Base-by-base conservation (phyloP, 139 green algal species). In the Chlorella ohadii region DNA sequence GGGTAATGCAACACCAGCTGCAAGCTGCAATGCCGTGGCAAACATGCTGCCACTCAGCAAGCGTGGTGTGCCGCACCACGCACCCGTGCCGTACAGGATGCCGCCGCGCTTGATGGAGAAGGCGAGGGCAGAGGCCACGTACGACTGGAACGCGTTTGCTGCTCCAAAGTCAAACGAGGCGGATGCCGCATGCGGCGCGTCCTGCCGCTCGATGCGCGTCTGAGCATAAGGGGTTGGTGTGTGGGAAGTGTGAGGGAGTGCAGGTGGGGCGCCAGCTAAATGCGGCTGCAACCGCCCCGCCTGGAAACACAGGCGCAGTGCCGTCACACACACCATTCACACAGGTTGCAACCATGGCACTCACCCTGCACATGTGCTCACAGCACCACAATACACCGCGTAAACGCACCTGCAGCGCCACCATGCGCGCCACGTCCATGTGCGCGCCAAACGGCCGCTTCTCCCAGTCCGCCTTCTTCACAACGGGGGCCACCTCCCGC, bases 91-190 rank as follows among this genome's bases (percentile, higher is more conserved):
- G 82, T 99, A 99, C 86, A 98, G 86, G 28, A 98, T 90, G 72
- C 96, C 97, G 44, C 93, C 94, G 4, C 97, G 85, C 88, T 98
- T 97, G 81, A 98, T 95, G n/a, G 91, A 98, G 87, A 99, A 99
- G 0, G 88, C 94, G 23, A 98, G 84, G 4, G 93, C 94, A 17
- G 81, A 86, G 12, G 66, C 84, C 34, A 98, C 89, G 85, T 99
- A 98, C 0, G 67, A 38, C 89, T 98, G 96, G 74, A 99, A 99
- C 22, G 84, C 78, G 86, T 99, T 96, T n/a, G 96, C 97, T 1
- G 97, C 95, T 39, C 95, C 72, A 6, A 91, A 90, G 78, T 99
- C 96, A 87, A 99, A 98, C 0, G 95, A 98, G 1, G 98, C 91
- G 1, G 86, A 93, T 19, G 90, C 85, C 87, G 88, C 90, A 86